Conservation (phyloP, 1,139 yeast genomes). For the Saccharomyces hybrid region DNA sequence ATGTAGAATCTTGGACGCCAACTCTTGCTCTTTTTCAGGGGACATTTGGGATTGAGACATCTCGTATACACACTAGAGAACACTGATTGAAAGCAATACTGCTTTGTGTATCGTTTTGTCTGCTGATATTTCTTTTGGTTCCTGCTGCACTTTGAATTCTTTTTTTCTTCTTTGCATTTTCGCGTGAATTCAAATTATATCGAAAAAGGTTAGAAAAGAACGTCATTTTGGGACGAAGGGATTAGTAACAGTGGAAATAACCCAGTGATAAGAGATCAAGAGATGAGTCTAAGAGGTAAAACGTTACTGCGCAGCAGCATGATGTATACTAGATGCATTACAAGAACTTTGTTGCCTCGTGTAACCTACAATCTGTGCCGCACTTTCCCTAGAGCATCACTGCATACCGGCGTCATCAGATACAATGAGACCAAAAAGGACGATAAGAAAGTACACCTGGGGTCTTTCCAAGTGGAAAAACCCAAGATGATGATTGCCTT, state of each 20-base stretch:
- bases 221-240: background rate
- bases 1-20: slow-evolving; percentile 27
- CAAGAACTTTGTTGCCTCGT: background rate
- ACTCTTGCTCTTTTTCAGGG: slow-evolving; percentile 28
- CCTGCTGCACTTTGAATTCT: background rate
- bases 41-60: slow-evolving; percentile 5
- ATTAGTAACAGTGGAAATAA: background rate
- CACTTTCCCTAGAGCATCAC: background rate
- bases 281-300: background rate
- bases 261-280: background rate
- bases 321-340: background rate
- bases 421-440: background rate
- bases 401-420: background rate
- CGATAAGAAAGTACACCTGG: slow-evolving; percentile 9
- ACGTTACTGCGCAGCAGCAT: background rate
- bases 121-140: background rate
- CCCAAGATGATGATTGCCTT: slow-evolving; percentile 84
- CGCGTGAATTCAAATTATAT: background rate
- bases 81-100: background rate
- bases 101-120: background rate
- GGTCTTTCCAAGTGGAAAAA: slow-evolving; percentile 43
- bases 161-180: background rate
- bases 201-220: background rate
- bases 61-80: background rate
- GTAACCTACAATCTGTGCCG: background rate